Base-by-base conservation (phyloP, 345 rosid genomes). In the Euphorbia peplus region DNA sequence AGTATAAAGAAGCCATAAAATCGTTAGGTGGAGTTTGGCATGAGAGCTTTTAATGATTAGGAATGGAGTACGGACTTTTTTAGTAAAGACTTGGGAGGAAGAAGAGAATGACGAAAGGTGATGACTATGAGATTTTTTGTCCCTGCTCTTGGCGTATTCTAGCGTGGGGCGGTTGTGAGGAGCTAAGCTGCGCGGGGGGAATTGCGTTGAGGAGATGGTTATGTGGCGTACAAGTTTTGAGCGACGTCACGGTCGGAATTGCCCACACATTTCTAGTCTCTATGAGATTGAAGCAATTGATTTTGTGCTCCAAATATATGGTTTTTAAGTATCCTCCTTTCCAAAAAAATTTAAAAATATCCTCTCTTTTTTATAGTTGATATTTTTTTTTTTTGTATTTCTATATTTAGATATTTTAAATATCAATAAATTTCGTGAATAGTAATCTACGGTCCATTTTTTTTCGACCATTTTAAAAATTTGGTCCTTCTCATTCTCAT, bases 1-100 rank as follows among this genome's bases (percentile, higher is more conserved):
- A 24, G 69, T 83, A 75, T 9, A 81, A 66, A 59, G 83, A 80
- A 75, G 83, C 89, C 93, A 88, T 87, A 54, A 11, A 19, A 12
- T 0, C 24, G 65, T 39, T 29, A 19, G 18, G 29, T 28, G 19
- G 52, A 1, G 42, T 68, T 30, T 55, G 61, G 79, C 68, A 73
- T 82, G 57, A 70, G 24, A 26, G 21, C 32, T 61, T 32, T 3
- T 41, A 51, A 62, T 78, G 76, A 32, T 73, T 67, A 61, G 76
- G 16, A 6, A 19, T 53, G 15, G 11, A 1, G 14, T 11, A n/a
- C 65, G 16, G 7, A 10, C 21, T 39, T 18, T 25, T 18, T 8
- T 2, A 25, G 24, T 12, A 21, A n/a, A n/a, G 35, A 55, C 19
- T 25, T 3, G 26, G 24, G 53, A 1, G 4, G 1, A 29, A 39